Conservation (phyloP, 768 basidiomycete genomes). For the Naganishia kalamii region DNA sequence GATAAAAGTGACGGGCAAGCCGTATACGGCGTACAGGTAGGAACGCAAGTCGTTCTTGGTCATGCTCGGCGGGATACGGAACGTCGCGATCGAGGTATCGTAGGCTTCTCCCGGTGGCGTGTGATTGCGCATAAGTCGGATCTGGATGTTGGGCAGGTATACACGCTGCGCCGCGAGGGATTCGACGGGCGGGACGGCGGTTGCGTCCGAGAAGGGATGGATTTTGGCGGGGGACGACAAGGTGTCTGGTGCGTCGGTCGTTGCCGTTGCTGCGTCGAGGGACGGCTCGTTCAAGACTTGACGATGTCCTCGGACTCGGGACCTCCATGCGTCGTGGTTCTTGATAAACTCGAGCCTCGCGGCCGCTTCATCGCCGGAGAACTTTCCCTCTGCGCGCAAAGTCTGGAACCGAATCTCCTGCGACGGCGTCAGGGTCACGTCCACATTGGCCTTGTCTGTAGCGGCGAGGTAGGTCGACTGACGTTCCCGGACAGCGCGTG, state of each 20-base stretch:
- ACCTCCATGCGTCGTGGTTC: slow-evolving; percentile 26
- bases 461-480: slow-evolving; percentile 25
- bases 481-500: slow-evolving; percentile 34
- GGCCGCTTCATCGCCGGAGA: slow-evolving; percentile 28
- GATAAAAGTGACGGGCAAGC: slow-evolving; percentile 82
- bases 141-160: slow-evolving; percentile 81
- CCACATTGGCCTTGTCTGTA: slow-evolving; percentile 1
- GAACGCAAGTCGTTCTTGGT: slow-evolving; percentile 89
- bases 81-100: slow-evolving; percentile 91
- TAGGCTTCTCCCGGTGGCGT: slow-evolving; percentile 71
- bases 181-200: slow-evolving; percentile 12
- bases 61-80: slow-evolving; percentile 76
- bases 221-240: slow-evolving; percentile 15
- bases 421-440: slow-evolving; percentile 10
- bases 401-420: slow-evolving; percentile 33
- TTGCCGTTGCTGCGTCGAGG: not conserved
- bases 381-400: slow-evolving; percentile 24
- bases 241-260: not conserved
- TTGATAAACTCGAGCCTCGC: slow-evolving; percentile 32
- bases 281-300: slow-evolving; percentile 9
- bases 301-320: slow-evolving; percentile 27
- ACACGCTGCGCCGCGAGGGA: slow-evolving; percentile 66
- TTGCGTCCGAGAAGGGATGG: slow-evolving; percentile 5
- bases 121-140: slow-evolving; percentile 75
- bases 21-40: slow-evolving; percentile 77